These are phyloP conservation scores for Solanum peruvianum DNA, from an alignment of 257 asterid genomes.

Conservation along the genomic window DNA sequence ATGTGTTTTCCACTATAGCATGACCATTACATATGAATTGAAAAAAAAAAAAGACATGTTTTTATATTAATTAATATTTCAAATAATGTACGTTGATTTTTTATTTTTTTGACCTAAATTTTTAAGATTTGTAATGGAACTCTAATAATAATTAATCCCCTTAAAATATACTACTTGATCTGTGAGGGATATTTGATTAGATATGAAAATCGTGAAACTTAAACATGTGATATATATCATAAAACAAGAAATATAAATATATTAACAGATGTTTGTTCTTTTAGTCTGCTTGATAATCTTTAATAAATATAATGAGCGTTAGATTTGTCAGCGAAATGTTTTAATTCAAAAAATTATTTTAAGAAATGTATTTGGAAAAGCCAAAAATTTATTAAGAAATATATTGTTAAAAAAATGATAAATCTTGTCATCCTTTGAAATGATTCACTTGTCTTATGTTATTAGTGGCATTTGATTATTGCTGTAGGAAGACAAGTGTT, in stretches of 20 bases:
- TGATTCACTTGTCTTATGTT: no score
- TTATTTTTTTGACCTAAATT: not conserved
- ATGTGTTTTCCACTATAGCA: no score
- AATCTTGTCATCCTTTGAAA: no score
- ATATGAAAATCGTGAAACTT: not conserved
- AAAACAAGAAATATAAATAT: no score
- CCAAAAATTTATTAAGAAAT: no score
- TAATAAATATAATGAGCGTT: not conserved
- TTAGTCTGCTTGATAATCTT: not conserved
- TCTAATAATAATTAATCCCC: not conserved
- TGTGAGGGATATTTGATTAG: not conserved
- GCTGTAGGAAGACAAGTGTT: no score
- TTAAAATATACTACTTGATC: not conserved
- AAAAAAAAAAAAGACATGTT: not conserved
- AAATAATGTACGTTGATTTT: not conserved
- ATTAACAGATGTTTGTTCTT: no score
- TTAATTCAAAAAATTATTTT: no score
- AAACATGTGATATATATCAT: no score
- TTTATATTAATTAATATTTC: not conserved
- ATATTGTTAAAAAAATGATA: no score
- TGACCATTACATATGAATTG: not conserved
- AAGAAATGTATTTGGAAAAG: no score
- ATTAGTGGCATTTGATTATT: no score
- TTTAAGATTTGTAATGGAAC: not conserved
- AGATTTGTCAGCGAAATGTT: not conserved